Evolutionary conservation across 495 filamentous ascomycete genomes (phyloP).

Genomic region (Rhypophila decipiens): DNA sequence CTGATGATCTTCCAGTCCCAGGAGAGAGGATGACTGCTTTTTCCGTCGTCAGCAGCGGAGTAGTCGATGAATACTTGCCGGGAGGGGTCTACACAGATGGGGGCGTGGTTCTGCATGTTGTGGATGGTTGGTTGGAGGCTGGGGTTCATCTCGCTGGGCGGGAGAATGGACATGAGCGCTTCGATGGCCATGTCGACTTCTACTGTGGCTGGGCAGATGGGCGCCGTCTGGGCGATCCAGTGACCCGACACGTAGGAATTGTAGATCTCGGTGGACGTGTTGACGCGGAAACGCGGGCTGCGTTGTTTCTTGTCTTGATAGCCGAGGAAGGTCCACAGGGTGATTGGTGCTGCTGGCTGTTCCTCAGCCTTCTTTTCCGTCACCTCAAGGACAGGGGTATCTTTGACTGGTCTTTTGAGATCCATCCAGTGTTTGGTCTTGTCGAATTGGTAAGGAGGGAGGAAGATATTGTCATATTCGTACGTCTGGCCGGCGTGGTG

Average conservation of each 20-base stretch:
- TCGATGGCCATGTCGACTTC: conserved; percentile 45
- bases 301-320: conserved; percentile 33
- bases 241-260: conserved; percentile 34
- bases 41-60: conserved; percentile 27
- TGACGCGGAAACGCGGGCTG: conserved; percentile 40
- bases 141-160: conserved; percentile 14
- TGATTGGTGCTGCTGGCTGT: conserved; percentile 1
- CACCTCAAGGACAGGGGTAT: neutral
- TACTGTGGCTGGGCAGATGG: conserved; percentile 44
- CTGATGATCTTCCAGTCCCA: conserved; percentile 13
- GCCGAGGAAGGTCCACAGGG: conserved; percentile 34
- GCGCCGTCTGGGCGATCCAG: conserved; percentile 38
- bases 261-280: conserved; percentile 36
- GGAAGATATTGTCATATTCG: conserved; percentile 21
- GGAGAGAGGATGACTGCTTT: conserved; percentile 5
- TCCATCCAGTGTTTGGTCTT: conserved; percentile 29
- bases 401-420: conserved; percentile 17
- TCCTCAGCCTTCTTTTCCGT: too few relatives aligned
- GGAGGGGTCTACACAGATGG: conserved; percentile 34
- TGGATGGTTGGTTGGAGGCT: conserved; percentile 24
- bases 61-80: conserved; percentile 7
- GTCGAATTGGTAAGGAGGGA: conserved; percentile 41
- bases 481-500: conserved; percentile 33
- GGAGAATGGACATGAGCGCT: conserved; percentile 35
- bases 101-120: conserved; percentile 32